Conservation (phyloP, 176 grass and related monocot genomes). For the Eremochloa ophiuroides region DNA sequence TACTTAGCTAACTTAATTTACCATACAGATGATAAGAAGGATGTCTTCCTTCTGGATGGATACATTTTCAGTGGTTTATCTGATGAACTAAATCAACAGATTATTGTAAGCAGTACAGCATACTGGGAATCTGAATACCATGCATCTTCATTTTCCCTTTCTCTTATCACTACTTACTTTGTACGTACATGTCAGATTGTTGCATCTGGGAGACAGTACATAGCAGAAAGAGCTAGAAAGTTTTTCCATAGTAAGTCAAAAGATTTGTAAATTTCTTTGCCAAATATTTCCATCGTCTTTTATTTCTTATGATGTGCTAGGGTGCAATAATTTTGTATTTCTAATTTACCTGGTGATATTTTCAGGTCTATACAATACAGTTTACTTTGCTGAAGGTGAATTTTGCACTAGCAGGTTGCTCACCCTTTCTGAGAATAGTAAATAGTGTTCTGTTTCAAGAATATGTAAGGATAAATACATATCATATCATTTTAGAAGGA, state of each 20-base stretch:
- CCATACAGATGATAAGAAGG: slow-evolving; percentile 52
- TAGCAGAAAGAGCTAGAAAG: slow-evolving; percentile 34
- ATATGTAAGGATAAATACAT: not conserved
- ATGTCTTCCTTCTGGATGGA: slow-evolving; percentile 54
- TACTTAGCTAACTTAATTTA: not conserved
- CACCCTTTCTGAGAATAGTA: slow-evolving; percentile 23
- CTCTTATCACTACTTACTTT: slow-evolving; percentile 15
- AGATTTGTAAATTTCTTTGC: not conserved
- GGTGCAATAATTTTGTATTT: slow-evolving; percentile 8
- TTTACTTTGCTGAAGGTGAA: slow-evolving; percentile 75
- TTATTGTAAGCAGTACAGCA: slow-evolving; percentile 54
- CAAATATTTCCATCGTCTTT: slow-evolving; percentile 15
- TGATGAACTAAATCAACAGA: slow-evolving; percentile 56
- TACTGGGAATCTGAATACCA: slow-evolving; percentile 3
- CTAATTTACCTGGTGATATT: slow-evolving; percentile 23
- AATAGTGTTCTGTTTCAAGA: not conserved
- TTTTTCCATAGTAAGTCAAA: slow-evolving; percentile 62
- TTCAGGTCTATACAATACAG: slow-evolving; percentile 59
- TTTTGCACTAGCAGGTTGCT: slow-evolving; percentile 65
- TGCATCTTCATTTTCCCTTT: not conserved
- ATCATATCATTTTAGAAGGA: not conserved
- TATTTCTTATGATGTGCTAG: slow-evolving; percentile 6
- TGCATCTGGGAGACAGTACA: slow-evolving; percentile 66
- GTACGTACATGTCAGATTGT: slow-evolving; percentile 50
- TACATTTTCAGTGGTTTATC: slow-evolving; percentile 66